phyloP scores from a whole-genome alignment of 2,329 filamentous ascomycete genomes.

The Colletotrichum eremochloae region DNA sequence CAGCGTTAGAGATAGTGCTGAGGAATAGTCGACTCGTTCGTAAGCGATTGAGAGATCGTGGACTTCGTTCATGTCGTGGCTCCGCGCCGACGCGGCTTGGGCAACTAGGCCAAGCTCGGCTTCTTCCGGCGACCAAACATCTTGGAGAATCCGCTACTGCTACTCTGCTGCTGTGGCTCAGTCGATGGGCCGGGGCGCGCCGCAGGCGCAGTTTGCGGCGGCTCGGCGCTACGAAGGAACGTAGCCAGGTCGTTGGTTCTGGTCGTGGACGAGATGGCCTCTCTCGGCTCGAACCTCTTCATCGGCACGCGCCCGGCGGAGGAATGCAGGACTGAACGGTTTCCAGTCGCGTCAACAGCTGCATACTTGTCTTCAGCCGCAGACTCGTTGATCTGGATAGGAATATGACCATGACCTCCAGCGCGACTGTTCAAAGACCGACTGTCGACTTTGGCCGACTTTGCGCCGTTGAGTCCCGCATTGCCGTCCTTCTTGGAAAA shows the following conservation, averaged over 20 bases:
- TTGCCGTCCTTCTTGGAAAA: slow-evolving; percentile 60
- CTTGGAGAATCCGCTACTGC: slow-evolving; percentile 57
- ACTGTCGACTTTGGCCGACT: slow-evolving; percentile 48
- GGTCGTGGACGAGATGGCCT: slow-evolving; percentile 58
- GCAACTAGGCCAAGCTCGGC: slow-evolving; percentile 50
- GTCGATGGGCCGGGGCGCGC: slow-evolving; percentile 45
- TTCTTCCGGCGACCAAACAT: slow-evolving; percentile 67
- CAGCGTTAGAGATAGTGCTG: background rate
- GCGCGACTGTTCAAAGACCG: slow-evolving; percentile 58
- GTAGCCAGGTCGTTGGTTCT: slow-evolving; percentile 77
- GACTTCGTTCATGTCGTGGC: slow-evolving; percentile 39
- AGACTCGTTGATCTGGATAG: slow-evolving; percentile 66
- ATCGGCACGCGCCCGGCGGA: slow-evolving; percentile 61
- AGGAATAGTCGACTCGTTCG: slow-evolving; percentile 27
- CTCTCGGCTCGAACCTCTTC: slow-evolving; percentile 71
- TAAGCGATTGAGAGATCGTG: slow-evolving; percentile 32
- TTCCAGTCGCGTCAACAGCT: slow-evolving; percentile 46
- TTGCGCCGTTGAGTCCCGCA: slow-evolving; percentile 46
- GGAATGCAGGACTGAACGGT: slow-evolving; percentile 42
- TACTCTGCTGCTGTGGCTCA: slow-evolving; percentile 52
- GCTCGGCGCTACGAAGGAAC: slow-evolving; percentile 78
- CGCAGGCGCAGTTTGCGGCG: slow-evolving; percentile 57
- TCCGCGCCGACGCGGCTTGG: slow-evolving; percentile 19
- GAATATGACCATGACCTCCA: slow-evolving; percentile 61
- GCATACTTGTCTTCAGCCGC: slow-evolving; percentile 59